These are phyloP conservation scores for Neodidymelliopsis sp. DNA, from an alignment of 2,329 filamentous ascomycete species.

Conservation along the genomic window DNA sequence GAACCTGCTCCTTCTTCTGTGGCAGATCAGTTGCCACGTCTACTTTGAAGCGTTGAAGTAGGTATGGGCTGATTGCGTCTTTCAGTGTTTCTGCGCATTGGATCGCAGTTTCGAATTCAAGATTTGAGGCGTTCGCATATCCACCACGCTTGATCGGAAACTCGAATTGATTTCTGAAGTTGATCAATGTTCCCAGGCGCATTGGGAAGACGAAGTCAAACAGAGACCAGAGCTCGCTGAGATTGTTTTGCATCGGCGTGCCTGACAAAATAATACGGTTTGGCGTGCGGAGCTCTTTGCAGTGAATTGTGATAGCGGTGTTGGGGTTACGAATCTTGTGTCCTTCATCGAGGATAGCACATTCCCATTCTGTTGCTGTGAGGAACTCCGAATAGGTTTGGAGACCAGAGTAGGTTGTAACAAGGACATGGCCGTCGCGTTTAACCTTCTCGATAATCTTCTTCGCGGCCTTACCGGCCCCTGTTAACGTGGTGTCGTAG, in stretches of 20 bases:
- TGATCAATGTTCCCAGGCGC: conserved; percentile 88
- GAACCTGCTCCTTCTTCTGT: conserved; percentile 93
- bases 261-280: conserved; percentile 94
- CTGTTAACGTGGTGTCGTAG: conserved; percentile 53
- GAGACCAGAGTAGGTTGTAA: conserved; percentile 96
- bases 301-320: conserved; percentile 90
- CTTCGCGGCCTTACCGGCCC: conserved; percentile 73
- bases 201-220: conserved; percentile 99
- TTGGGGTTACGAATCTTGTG: conserved; percentile 99
- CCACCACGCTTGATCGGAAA: conserved; percentile 92
- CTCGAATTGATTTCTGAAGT: conserved; percentile 90
- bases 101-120: conserved; percentile 92
- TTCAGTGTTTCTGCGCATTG: conserved; percentile 94
- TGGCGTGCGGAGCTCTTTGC: conserved; percentile 89
- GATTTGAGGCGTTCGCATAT: conserved; percentile 92
- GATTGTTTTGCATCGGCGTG: conserved; percentile 96
- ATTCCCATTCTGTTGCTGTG: conserved; percentile 86
- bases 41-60: conserved; percentile 89
- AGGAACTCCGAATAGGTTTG: conserved; percentile 88
- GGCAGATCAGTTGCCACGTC: conserved; percentile 94
- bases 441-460: conserved; percentile 84
- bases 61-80: conserved; percentile 90
- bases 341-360: conserved; percentile 93
- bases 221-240: conserved; percentile 93
- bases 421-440: conserved; percentile 85